Evolutionary conservation across 495 filamentous ascomycete genomes (phyloP), one percentile per base, ranked within the genome.

Genomic region (Ascodesmis nigricans): DNA sequence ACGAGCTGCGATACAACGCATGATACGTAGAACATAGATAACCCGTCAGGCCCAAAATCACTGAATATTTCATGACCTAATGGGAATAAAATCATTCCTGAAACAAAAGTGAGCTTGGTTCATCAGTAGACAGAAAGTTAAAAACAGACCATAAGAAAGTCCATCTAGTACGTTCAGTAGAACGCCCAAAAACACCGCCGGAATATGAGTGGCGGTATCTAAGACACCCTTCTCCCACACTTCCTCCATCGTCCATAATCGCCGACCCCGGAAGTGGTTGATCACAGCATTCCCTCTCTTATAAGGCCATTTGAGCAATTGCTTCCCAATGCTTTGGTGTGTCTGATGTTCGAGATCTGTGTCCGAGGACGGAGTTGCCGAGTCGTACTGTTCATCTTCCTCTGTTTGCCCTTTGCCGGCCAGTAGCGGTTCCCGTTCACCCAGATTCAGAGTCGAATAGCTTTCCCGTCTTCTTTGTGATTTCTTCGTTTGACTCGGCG

Each of bases 11-110:
- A 74, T 16, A 97, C 66, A 40, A 97, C 92, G 38, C 79, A 90
- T 59, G 83, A 93, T 41, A 97, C 76, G 50, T 93, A 97, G 58
- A 93, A 97, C 61, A 97, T 95, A 0, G 90, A 91, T 38, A 97
- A 91, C 9, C 87, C 87, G 33, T 91, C 84, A 3, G 82, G 67
- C 3, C 82, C 87, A 16, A 93, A 66, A 31, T 71, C 60, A 18
- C 71, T 62, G 49, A 97, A 97, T 11, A 91, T 66, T 1, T 74
- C 67, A 45, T 76, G 72, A 13, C 80, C 79, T 16, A 95, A 62
- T 3, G 87, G 87, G 42, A 97, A 97, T 11, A 97, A 56, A 43
- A 97, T 95, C 75, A 92, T 84, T 35, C 73, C 72, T 76, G 30
- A 5, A 26, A 35, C 18, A n/a, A 10, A 14, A 27, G 25, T 31